These are phyloP conservation scores for Chalaropsis ovoidea DNA, from an alignment of 2,329 filamentous ascomycete species.

Conservation along the genomic window DNA sequence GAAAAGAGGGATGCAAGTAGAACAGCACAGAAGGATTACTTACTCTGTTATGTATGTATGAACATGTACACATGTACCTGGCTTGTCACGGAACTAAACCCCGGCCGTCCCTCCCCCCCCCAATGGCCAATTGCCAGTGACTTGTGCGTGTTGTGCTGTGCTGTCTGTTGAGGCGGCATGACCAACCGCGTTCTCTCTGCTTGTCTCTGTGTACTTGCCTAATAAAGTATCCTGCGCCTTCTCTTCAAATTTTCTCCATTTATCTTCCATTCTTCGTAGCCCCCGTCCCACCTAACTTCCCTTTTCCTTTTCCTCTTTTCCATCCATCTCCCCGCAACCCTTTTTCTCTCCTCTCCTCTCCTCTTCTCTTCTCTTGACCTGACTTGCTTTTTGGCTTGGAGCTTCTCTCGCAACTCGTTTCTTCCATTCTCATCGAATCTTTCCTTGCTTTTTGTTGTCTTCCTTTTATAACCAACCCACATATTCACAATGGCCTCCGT, in stretches of 20 bases:
- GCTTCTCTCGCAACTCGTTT: conserved; percentile 1
- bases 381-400: neutral
- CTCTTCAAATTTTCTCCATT: conserved; percentile 27
- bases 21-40: conserved; percentile 5
- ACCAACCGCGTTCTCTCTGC: conserved; percentile 32
- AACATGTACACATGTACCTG: too few relatives aligned
- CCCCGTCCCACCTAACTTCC: conserved; percentile 31
- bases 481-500: conserved; percentile 64
- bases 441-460: conserved; percentile 27
- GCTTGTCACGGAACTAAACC: conserved; percentile 10
- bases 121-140: neutral
- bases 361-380: conserved; percentile 11
- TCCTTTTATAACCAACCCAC: conserved; percentile 29
- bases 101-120: neutral
- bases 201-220: conserved; percentile 26
- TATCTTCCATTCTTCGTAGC: conserved; percentile 34
- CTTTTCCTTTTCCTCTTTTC: conserved; percentile 27
- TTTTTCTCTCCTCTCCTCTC: conserved; percentile 9
- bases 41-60: neutral
- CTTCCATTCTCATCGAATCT: conserved; percentile 5
- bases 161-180: conserved; percentile 9
- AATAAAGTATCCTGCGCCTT: conserved; percentile 26
- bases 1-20: neutral
- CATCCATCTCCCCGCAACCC: conserved; percentile 13
- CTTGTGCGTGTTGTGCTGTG: conserved; percentile 10